Percentiles rank a stretch among this genome's conserved stretches.
phyloP scores from a whole-genome alignment of 257 asterid genomes.

The Primulina tabacum region DNA sequence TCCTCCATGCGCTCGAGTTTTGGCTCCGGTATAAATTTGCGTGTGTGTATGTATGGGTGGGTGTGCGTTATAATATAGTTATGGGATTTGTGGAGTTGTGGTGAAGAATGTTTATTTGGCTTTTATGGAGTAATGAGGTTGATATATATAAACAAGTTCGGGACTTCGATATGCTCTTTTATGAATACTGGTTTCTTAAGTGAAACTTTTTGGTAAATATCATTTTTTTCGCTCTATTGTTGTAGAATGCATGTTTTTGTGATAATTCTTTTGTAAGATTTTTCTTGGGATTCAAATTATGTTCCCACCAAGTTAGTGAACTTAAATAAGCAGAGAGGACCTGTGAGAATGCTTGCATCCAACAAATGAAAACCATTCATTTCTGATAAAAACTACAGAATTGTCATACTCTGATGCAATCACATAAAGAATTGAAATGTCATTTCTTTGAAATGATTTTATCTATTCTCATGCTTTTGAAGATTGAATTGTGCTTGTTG shows the following conservation, averaged over 20 bases:
- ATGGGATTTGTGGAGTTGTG: slow-evolving; percentile 1
- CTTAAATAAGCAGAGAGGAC: background rate
- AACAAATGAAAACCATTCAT: background rate
- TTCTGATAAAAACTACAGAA: background rate
- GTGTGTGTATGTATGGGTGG: background rate
- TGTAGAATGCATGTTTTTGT: slow-evolving; percentile 8
- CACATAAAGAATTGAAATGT: background rate
- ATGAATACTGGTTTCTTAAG: background rate
- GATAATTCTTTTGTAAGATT: background rate
- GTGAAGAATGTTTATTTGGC: background rate
- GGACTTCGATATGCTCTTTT: background rate
- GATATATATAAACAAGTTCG: background rate
- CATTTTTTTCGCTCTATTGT: background rate
- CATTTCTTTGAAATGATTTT: background rate
- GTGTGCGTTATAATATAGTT: background rate
- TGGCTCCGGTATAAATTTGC: slow-evolving; percentile 44
- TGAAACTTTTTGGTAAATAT: background rate
- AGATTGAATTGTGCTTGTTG: slow-evolving; percentile 10
- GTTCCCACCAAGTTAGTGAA: slow-evolving; percentile 5
- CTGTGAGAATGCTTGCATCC: background rate
- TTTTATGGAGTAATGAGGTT: background rate
- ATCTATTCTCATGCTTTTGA: background rate
- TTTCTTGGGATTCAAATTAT: background rate
- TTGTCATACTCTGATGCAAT: background rate
- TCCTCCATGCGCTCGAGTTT: slow-evolving; percentile 82